A percentile compares a stretch with the other conserved stretches of the same genome.
Conservation (phyloP, 2,329 filamentous ascomycete species). For the Stachybotrys chartarum region DNA sequence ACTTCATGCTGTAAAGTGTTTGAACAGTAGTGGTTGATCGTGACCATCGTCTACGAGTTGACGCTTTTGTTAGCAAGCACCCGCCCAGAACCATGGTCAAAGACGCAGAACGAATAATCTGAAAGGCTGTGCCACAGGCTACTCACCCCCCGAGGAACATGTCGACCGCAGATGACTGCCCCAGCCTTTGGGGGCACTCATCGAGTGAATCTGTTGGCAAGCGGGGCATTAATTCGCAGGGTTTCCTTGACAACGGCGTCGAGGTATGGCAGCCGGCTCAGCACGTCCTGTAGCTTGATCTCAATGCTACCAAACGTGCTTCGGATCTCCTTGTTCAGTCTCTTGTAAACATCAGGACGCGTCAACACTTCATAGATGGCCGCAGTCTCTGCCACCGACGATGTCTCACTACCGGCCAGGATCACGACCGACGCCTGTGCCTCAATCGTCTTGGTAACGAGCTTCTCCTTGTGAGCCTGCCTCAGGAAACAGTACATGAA, state of each 20-base stretch:
- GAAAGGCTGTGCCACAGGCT: neutral
- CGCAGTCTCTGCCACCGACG: neutral
- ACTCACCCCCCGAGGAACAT: neutral
- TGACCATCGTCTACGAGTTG: neutral
- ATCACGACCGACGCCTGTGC: neutral
- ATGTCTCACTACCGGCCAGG: neutral
- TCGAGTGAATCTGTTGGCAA: neutral
- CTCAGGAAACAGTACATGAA: neutral
- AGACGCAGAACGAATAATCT: neutral
- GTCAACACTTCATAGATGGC: neutral
- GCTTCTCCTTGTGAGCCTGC: neutral
- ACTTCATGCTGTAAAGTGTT: neutral
- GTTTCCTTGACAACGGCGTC: neutral
- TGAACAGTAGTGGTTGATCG: neutral
- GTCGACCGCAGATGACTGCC: neutral
- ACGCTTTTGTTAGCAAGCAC: too few relatives aligned
- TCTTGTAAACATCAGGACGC: neutral
- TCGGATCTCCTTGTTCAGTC: neutral
- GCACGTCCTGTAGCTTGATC: neutral
- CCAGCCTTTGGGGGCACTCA: neutral
- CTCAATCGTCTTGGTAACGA: neutral
- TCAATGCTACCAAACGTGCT: neutral
- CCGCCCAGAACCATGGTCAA: too few relatives aligned
- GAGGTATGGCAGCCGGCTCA: neutral
- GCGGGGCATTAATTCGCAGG: neutral